A percentile compares a stretch with the other conserved stretches of the same genome.
Evolutionary conservation across 139 green algal species (phyloP).

Genomic region (Chlamydomonas sp.): DNA sequence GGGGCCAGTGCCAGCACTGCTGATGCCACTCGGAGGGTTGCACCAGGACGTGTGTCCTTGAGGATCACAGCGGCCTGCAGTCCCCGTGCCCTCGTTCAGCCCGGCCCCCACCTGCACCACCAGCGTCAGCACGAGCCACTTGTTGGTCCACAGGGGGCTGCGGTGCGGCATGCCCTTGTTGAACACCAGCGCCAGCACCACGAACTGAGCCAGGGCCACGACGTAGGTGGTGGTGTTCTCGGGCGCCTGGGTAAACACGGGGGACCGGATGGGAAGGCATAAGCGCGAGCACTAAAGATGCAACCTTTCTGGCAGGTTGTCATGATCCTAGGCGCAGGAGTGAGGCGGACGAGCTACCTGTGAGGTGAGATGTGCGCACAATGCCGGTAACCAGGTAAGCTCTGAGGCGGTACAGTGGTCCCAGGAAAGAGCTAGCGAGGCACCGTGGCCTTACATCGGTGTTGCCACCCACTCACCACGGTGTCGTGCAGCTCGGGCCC

Average conservation of each 20-base stretch:
- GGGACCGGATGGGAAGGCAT: background rate
- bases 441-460: too few species aligned
- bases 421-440: too few species aligned
- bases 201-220: conserved; percentile 53
- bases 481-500: conserved; percentile 42
- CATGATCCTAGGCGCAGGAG: too few species aligned
- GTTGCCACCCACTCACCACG: conserved; percentile 14
- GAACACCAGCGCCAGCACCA: conserved; percentile 63
- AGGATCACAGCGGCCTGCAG: background rate
- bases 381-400: too few species aligned
- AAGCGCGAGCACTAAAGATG: too few species aligned
- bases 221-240: conserved; percentile 62
- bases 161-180: conserved; percentile 66
- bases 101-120: conserved; percentile 31
- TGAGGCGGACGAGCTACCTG: too few species aligned
- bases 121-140: conserved; percentile 42
- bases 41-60: background rate
- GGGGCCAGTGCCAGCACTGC: background rate
- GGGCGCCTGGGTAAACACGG: conserved; percentile 40
- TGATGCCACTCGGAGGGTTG: background rate
- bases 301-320: too few species aligned
- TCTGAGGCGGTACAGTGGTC: too few species aligned
- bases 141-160: conserved; percentile 55
- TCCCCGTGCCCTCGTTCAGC: background rate
- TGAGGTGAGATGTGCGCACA: too few species aligned